Percentiles rank a stretch among this genome's conserved stretches.
Evolutionary conservation across 441 rosid genomes (phyloP).

Genomic region (Adansonia madagascariensis): DNA sequence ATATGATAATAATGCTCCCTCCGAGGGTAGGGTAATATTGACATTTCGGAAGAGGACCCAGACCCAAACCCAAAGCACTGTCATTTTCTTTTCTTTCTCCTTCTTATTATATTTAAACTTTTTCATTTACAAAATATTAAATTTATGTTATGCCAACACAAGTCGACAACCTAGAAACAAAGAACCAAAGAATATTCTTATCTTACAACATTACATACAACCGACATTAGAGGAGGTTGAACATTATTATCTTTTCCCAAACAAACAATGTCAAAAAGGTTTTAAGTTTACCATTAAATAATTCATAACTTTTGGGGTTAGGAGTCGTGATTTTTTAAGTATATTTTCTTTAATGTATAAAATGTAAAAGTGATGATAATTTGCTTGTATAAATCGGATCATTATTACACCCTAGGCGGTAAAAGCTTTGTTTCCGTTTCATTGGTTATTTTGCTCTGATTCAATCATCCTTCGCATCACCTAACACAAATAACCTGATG

Average conservation of each 20-base stretch:
- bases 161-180: constrained; percentile 10
- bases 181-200: constrained; percentile 35
- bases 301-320: neutral
- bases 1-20: too few relatives aligned
- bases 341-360: too few relatives aligned
- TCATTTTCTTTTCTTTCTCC: neutral
- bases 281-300: neutral
- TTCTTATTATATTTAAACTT: neutral
- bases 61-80: constrained; percentile 1
- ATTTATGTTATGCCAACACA: constrained; percentile 26
- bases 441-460: too few relatives aligned
- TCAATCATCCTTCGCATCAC: too few relatives aligned
- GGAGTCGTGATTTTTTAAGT: too few relatives aligned
- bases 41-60: neutral
- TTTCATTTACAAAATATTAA: neutral
- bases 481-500: too few relatives aligned
- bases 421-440: too few relatives aligned
- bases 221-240: constrained; percentile 34
- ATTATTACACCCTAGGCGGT: too few relatives aligned
- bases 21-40: neutral
- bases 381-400: too few relatives aligned
- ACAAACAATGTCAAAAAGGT: neutral
- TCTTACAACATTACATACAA: constrained; percentile 6
- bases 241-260: neutral
- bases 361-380: too few relatives aligned